Evolutionary conservation across 2,329 filamentous ascomycete genomes (phyloP), one percentile per base, ranked within the genome.

Genomic region (Aaosphaeria pasadenensis): DNA sequence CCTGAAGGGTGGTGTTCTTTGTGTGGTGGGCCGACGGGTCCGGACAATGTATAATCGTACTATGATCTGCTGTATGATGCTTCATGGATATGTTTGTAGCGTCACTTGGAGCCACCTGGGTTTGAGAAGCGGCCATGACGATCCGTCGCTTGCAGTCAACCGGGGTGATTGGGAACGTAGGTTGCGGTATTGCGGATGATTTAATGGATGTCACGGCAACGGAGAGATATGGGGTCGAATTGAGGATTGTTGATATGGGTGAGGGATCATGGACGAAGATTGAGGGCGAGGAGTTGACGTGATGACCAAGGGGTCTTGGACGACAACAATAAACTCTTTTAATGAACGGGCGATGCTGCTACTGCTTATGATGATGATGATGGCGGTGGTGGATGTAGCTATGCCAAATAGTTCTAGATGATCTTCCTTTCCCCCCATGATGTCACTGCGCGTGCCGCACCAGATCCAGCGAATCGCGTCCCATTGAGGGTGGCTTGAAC

Each of bases 11-110:
- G 45, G 56, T 62, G 50, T 56, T 55, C 55, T 66, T 67, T 57
- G 62, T 59, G 45, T 57, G 55, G 52, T 75, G 67, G 49, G 63
- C 72, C 30, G 74, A 73, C 36, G 76, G 75, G 58, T 78, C 76
- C 46, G 76, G 67, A 52, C 66, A 69, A 47, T 43, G 60, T 58
- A 66, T 62, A 29, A 46, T 35, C 36, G 11, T 47, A 40, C 40
- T 36, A 9, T 9, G 39, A 32, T 17, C 38, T 7, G 13, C 52
- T 45, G 53, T 49, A 44, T 52, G 53, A 42, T 45, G 51, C 44
- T 53, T 57, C 48, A 57, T 53, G 46, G 61, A 48, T 55, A 49
- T 54, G 44, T 29, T 51, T 45, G 58, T 50, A 43, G 55, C 56
- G 35, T 53, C 54, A 47, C 58, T 58, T 45, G 62, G 54, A 36